Conservation (phyloP, 768 basidiomycete genomes). For the Kwoniella sp. region DNA sequence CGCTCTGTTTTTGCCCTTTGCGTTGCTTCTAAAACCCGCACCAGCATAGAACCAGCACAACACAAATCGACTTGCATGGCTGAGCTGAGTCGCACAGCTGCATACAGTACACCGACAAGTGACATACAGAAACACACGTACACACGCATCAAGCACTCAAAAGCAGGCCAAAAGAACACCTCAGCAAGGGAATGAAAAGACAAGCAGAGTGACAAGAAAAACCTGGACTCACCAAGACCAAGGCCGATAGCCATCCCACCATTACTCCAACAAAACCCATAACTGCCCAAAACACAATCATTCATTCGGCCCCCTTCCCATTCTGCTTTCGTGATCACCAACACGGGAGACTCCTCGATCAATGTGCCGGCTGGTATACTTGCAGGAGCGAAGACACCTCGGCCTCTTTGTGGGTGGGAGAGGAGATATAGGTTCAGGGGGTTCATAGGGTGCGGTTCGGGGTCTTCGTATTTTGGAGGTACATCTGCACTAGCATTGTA, state of each 20-base stretch:
- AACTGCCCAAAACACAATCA: constrained; percentile 48
- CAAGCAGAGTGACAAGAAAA: not conserved
- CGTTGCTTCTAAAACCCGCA: no score
- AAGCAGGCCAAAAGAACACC: not conserved
- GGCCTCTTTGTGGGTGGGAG: constrained; percentile 44
- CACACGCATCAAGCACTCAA: no score
- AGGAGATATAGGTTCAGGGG: constrained; percentile 49
- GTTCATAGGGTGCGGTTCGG: constrained; percentile 37
- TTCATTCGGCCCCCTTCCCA: constrained; percentile 56
- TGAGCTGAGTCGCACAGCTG: no score
- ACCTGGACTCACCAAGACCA: constrained; percentile 50
- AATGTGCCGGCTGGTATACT: constrained; percentile 64
- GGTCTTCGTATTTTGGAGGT: not conserved
- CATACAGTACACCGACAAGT: no score
- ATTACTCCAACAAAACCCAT: constrained; percentile 52
- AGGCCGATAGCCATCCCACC: constrained; percentile 52
- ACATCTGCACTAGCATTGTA: no score
- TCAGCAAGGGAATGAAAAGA: not conserved
- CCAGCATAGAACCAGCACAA: no score
- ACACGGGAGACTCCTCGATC: constrained; percentile 82
- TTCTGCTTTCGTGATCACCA: constrained; percentile 72
- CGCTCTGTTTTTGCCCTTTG: no score
- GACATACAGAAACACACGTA: no score
- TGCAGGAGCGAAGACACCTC: constrained; percentile 61
- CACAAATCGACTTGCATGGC: no score